Evolutionary conservation across 192 early-diverging fungal species (phyloP).

Genomic region (Geranomyces variabilis): DNA sequence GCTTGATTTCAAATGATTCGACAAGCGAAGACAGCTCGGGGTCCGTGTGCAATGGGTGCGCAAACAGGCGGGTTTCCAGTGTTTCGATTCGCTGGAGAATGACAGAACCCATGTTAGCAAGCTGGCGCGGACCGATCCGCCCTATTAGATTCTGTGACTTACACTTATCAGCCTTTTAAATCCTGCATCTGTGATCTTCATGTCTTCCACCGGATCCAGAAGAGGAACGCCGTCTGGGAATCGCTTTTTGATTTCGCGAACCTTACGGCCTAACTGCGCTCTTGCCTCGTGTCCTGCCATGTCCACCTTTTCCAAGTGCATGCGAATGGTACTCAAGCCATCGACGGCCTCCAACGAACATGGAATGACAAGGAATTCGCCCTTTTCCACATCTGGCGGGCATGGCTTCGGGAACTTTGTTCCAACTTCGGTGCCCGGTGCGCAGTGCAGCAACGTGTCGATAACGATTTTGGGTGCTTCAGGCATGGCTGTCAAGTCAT

Average conservation of each 20-base stretch:
- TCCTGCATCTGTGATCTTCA: constrained; percentile 78
- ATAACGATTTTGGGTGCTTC: constrained; percentile 72
- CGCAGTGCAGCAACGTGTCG: constrained; percentile 85
- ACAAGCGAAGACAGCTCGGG: constrained; percentile 64
- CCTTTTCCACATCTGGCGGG: constrained; percentile 50
- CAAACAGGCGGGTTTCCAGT: constrained; percentile 68
- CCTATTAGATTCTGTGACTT: constrained; percentile 21
- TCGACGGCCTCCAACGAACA: constrained; percentile 75
- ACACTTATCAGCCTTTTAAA: constrained; percentile 74
- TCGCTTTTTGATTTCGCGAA: constrained; percentile 73
- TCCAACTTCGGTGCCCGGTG: constrained; percentile 59
- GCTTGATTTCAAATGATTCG: constrained; percentile 67
- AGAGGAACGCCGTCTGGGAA: constrained; percentile 78
- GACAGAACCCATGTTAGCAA: neutral
- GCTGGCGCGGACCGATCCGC: no score
- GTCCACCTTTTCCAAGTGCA: constrained; percentile 70
- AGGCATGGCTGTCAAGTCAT: constrained; percentile 33
- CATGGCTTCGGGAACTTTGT: constrained; percentile 60
- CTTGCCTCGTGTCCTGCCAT: constrained; percentile 60
- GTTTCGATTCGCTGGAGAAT: constrained; percentile 66
- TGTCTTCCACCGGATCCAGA: constrained; percentile 87
- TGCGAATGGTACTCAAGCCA: constrained; percentile 72
- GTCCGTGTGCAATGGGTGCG: constrained; percentile 61
- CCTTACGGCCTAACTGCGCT: constrained; percentile 62
- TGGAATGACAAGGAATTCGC: constrained; percentile 76